phyloP scores from a whole-genome alignment of 495 filamentous ascomycete species.

The Penicillium manginii region DNA sequence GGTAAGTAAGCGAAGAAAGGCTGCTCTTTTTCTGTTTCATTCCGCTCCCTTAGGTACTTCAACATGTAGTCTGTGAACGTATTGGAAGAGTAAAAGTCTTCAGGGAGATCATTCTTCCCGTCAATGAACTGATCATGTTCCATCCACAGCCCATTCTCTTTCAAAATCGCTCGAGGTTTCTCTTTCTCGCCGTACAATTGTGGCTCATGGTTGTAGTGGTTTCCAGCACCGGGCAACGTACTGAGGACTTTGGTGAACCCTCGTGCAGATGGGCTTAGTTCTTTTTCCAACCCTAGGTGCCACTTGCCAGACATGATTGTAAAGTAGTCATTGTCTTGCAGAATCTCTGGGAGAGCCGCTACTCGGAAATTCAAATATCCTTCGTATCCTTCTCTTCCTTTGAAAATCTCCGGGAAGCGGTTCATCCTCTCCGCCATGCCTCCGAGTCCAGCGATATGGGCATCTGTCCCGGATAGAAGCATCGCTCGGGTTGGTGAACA shows the following conservation, averaged over 20 bases:
- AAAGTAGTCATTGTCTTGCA: constrained; percentile 53
- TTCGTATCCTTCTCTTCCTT: constrained; percentile 55
- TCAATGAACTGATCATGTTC: not conserved
- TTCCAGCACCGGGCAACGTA: constrained; percentile 43
- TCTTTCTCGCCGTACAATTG: constrained; percentile 25
- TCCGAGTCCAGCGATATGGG: constrained; percentile 41
- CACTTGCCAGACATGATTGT: constrained; percentile 60
- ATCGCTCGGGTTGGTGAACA: constrained; percentile 42
- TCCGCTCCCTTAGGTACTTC: constrained; percentile 43
- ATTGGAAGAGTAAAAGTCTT: constrained; percentile 44
- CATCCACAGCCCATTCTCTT: constrained; percentile 14
- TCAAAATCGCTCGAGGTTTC: constrained; percentile 3
- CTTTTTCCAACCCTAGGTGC: constrained; percentile 14
- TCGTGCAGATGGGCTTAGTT: constrained; percentile 8
- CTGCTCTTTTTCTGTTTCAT: constrained; percentile 35
- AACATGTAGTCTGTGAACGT: constrained; percentile 43
- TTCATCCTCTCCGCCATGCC: constrained; percentile 30
- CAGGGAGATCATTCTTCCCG: constrained; percentile 35
- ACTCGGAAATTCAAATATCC: constrained; percentile 58
- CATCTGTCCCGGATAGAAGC: constrained; percentile 57
- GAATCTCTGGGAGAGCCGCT: constrained; percentile 53
- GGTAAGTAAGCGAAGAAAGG: constrained; percentile 48
- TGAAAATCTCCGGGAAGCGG: constrained; percentile 13
- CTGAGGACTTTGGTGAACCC: constrained; percentile 29
- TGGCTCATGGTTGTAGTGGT: constrained; percentile 56